Percentiles rank a stretch among this genome's conserved stretches.
These are phyloP conservation scores for Paspalum vaginatum DNA, from an alignment of 176 grass and related monocot genomes.

Conservation along the genomic window DNA sequence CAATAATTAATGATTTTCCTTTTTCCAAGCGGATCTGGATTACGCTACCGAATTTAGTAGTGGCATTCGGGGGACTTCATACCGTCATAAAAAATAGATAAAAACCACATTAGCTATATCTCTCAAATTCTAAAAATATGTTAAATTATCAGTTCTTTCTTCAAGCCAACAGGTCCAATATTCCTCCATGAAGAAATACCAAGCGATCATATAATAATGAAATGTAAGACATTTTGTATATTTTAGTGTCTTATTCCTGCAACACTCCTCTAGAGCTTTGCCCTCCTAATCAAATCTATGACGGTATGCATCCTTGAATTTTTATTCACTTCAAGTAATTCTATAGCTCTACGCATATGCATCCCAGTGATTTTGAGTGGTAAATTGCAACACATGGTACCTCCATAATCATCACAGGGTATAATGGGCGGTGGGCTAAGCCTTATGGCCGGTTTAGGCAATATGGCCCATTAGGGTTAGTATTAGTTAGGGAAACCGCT, in stretches of 20 bases:
- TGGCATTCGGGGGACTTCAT: constrained; percentile 16
- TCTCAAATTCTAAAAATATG: background rate
- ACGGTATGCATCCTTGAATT: background rate
- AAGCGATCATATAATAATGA: background rate
- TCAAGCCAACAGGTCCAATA: background rate
- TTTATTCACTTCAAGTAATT: constrained; percentile 10
- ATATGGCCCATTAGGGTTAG: no score
- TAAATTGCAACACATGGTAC: background rate
- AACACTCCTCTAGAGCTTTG: background rate
- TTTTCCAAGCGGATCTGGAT: constrained; percentile 1
- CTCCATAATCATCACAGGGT: background rate
- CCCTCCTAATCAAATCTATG: constrained; percentile 32
- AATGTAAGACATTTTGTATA: constrained; percentile 14
- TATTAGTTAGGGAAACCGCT: no score
- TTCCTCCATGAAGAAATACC: constrained; percentile 9
- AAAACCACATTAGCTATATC: background rate
- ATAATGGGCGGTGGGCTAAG: no score
- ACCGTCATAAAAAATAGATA: background rate
- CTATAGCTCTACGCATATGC: background rate
- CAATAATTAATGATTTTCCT: background rate
- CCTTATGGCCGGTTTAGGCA: no score
- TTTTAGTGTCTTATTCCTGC: background rate
- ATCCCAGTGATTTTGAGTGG: background rate
- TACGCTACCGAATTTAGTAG: background rate
- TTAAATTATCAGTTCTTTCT: background rate